phyloP scores from a whole-genome alignment of 805 yeast genomes.

The Sungouiozyma ichnusensis region DNA sequence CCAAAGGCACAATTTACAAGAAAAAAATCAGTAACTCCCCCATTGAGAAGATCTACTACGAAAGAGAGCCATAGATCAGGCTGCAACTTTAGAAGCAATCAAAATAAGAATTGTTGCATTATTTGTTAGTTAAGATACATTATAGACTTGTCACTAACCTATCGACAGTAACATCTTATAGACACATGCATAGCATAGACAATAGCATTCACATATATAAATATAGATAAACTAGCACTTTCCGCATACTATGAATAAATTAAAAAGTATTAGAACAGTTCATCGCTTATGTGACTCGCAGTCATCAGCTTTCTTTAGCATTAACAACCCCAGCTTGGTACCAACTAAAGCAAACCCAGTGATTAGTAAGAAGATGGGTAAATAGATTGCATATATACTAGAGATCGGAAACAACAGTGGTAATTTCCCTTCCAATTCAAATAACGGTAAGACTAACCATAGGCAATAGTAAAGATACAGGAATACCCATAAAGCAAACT shows the following conservation, averaged over 20 bases:
- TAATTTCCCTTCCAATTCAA: conserved; percentile 13
- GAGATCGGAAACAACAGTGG: conserved; percentile 21
- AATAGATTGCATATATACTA: conserved; percentile 22
- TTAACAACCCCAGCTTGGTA: conserved; percentile 17
- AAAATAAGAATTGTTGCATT: not conserved
- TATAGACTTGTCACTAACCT: too few relatives aligned
- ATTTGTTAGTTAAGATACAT: not conserved
- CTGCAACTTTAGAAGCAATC: not conserved
- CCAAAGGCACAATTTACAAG: too few relatives aligned
- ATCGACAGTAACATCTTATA: not conserved
- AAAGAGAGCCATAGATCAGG: too few relatives aligned
- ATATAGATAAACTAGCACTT: not conserved
- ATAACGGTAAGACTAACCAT: conserved; percentile 26
- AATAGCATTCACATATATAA: not conserved
- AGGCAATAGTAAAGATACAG: conserved; percentile 19
- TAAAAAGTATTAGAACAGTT: not conserved
- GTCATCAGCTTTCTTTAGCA: conserved; percentile 7
- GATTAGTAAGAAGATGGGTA: conserved; percentile 23
- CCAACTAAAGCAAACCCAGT: conserved; percentile 22
- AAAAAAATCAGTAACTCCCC: too few relatives aligned
- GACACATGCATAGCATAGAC: not conserved
- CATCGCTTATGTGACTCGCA: not conserved
- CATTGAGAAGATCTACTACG: too few relatives aligned
- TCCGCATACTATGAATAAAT: too few relatives aligned
- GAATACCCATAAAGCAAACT: conserved; percentile 14